Conservation (phyloP, 2,329 filamentous ascomycete species). For the Leptographium radiaticola region DNA sequence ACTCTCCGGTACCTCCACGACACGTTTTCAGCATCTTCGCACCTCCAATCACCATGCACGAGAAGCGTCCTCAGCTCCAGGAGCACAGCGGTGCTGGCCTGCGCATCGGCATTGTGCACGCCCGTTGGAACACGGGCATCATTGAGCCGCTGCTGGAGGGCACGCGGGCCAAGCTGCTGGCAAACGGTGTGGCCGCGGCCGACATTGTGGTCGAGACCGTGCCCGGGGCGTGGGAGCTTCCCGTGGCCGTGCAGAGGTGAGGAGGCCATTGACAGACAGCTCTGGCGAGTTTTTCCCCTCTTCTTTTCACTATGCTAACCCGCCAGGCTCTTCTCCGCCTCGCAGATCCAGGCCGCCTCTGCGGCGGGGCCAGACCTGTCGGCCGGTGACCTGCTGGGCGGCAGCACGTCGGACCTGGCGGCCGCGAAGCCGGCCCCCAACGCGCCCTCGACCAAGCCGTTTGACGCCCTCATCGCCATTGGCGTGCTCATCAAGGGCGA, state of each 20-base stretch:
- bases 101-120: conserved; percentile 89
- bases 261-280: conserved; percentile 10
- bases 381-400: conserved; percentile 58
- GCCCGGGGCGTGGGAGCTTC: conserved; percentile 88
- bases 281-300: conserved; percentile 1
- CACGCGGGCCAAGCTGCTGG: conserved; percentile 62
- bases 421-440: conserved; percentile 34
- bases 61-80: conserved; percentile 44
- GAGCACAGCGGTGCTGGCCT: conserved; percentile 57
- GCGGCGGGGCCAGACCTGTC: conserved; percentile 46
- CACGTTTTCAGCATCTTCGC: neutral
- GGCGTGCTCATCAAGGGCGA: conserved; percentile 97
- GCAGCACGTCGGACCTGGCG: conserved; percentile 60
- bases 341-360: conserved; percentile 66
- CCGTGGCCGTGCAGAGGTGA: conserved; percentile 76
- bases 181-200: conserved; percentile 68
- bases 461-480: conserved; percentile 90
- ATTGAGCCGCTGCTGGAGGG: conserved; percentile 77
- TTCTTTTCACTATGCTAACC: neutral
- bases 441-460: conserved; percentile 43
- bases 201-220: conserved; percentile 87
- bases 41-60: conserved; percentile 22
- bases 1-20: neutral
- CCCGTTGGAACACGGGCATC: conserved; percentile 84
- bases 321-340: conserved; percentile 65